These are phyloP conservation scores for Ceratocystis albifundus DNA, from an alignment of 2,329 filamentous ascomycete genomes.

Conservation along the genomic window DNA sequence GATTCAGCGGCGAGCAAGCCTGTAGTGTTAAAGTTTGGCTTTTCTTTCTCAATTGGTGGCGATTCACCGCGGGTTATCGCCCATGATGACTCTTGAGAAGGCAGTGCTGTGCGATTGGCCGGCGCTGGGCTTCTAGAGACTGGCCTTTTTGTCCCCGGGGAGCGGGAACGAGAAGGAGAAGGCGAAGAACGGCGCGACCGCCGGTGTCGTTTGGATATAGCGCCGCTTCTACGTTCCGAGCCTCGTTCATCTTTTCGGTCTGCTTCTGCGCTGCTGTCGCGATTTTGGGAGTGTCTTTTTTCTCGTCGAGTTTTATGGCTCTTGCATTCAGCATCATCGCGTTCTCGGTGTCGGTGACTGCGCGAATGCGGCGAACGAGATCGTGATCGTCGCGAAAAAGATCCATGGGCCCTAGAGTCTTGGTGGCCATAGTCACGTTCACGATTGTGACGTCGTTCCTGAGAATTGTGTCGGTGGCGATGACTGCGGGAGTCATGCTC, in stretches of 20 bases:
- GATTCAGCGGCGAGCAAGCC: conserved; percentile 79
- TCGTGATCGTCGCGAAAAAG: background rate
- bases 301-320: background rate
- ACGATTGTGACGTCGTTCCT: background rate
- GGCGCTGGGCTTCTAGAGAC: background rate
- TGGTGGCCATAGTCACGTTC: background rate
- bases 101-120: conserved; percentile 39
- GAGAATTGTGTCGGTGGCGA: conserved; percentile 8
- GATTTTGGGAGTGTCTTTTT: background rate
- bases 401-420: background rate
- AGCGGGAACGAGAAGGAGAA: background rate
- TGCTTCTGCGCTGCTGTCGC: background rate
- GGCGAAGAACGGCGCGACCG: background rate
- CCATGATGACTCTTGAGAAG: conserved; percentile 50
- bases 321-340: background rate
- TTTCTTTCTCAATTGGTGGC: conserved; percentile 54
- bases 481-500: background rate
- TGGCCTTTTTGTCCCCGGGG: background rate
- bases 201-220: background rate
- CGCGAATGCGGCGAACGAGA: conserved; percentile 4
- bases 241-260: background rate
- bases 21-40: conserved; percentile 72
- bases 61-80: conserved; percentile 42
- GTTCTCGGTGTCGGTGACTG: conserved; percentile 1
- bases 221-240: background rate